These are phyloP conservation scores for Aspergillus bertholletiae DNA, from an alignment of 495 filamentous ascomycete species.

Conservation along the genomic window DNA sequence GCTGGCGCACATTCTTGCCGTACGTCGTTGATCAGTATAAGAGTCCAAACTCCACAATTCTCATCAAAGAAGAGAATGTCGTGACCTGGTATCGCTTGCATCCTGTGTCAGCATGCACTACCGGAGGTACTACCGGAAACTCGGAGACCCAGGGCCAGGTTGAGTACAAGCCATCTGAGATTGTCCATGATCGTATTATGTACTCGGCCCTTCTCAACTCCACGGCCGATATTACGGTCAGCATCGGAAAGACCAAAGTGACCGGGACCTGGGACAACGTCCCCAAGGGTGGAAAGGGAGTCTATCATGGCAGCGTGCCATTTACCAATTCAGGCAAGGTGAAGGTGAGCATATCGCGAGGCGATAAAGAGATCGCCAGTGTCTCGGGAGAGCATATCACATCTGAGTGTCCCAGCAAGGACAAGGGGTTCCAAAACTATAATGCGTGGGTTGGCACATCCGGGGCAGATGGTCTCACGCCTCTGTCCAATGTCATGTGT, in stretches of 20 bases:
- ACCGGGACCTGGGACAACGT: constrained; percentile 31
- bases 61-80: constrained; percentile 40
- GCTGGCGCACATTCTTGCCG: constrained; percentile 50
- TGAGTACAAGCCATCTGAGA: constrained; percentile 10
- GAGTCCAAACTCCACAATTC: constrained; percentile 29
- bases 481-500: not conserved
- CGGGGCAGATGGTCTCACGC: not conserved
- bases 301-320: constrained; percentile 48
- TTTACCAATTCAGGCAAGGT: constrained; percentile 47
- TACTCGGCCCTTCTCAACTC: constrained; percentile 21
- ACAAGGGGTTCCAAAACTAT: constrained; percentile 41
- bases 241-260: constrained; percentile 38
- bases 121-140: constrained; percentile 34
- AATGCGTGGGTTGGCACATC: constrained; percentile 35
- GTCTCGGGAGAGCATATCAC: constrained; percentile 43
- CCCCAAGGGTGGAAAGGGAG: constrained; percentile 28
- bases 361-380: constrained; percentile 12
- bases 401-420: constrained; percentile 25
- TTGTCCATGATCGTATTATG: constrained; percentile 28
- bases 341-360: constrained; percentile 41
- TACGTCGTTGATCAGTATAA: constrained; percentile 62
- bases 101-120: constrained; percentile 21
- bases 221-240: constrained; percentile 36
- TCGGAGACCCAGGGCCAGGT: constrained; percentile 17
- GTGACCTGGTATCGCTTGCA: constrained; percentile 59